Evolutionary conservation across 768 basidiomycete species (phyloP), one percentile per base, ranked within the genome.

Genomic region (Tricholoma sp.): DNA sequence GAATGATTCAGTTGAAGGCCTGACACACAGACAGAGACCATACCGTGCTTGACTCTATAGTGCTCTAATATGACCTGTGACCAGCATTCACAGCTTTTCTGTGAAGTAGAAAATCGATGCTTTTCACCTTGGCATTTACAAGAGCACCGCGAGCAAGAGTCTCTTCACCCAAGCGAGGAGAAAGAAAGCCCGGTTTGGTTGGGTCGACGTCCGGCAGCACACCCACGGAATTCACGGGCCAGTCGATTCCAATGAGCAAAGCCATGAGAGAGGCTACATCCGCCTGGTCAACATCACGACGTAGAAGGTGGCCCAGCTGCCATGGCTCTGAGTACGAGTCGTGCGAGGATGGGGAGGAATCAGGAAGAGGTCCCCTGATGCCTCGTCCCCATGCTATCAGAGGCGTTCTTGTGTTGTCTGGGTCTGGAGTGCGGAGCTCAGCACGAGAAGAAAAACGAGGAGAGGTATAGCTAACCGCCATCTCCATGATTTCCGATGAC

Each of bases 401-500:
- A 15, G 92, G 92, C 1, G 92, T 94, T 44, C 90, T 82, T 6
- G 91, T 93, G 62, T 88, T 92, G 65, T 94, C 91, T 0, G 91
- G 91, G 63, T 93, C 89, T 91, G 42, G 31, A 28, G n/a, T n/a
- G 44, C 10, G 60, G 55, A 11, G 28, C 5, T 20, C 49, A 34
- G 57, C 53, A 47, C 24, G 50, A 39, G 15, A 44, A 32, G 32
- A 50, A 24, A 29, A 36, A 57, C 34, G 54, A 10, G 11, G 31
- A 31, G 50, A 49, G 50, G 53, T 29, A 49, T 44, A 52, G 67
- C 75, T 66, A 64, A 88, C 89, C 85, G 36, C 92, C 92, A 58
- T 94, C 92, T 4, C 92, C 92, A 57, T 94, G 92, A 64, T 93
- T 94, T 11, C 92, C 92, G 53, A 91, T 87, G 32, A 76, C 80